A percentile compares a stretch with the other conserved stretches of the same genome.
Conservation (phyloP, 176 grass and related monocot species). For the Raddia distichophylla region DNA sequence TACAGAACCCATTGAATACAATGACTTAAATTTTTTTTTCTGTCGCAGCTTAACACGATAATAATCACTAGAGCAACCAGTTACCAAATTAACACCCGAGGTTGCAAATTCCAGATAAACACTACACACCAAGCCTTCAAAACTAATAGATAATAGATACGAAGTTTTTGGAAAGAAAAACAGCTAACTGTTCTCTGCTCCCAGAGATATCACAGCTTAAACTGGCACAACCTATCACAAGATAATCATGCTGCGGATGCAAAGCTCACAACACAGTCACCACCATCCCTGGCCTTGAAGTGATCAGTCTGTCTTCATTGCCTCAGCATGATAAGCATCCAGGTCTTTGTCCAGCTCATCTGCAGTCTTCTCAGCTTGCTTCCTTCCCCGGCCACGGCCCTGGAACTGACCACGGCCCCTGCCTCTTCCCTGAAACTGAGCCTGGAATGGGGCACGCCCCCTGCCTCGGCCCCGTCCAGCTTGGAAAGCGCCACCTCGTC, state of each 20-base stretch:
- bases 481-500: slow-evolving; percentile 16
- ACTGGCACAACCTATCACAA: slow-evolving; percentile 23
- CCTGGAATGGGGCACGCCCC: slow-evolving; percentile 44
- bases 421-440: slow-evolving; percentile 44
- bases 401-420: slow-evolving; percentile 25
- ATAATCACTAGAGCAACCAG: slow-evolving; percentile 28
- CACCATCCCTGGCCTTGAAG: neutral
- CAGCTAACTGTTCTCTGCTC: slow-evolving; percentile 20
- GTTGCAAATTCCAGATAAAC: slow-evolving; percentile 31
- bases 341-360: slow-evolving; percentile 88
- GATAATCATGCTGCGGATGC: slow-evolving; percentile 18
- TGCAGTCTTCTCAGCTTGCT: slow-evolving; percentile 58
- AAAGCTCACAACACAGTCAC: neutral
- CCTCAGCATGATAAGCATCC: slow-evolving; percentile 67
- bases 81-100: slow-evolving; percentile 30
- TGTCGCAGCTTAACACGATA: neutral
- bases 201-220: slow-evolving; percentile 14
- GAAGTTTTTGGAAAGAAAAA: slow-evolving; percentile 30
- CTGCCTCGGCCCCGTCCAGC: slow-evolving; percentile 38
- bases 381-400: slow-evolving; percentile 51
- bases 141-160: neutral
- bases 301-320: slow-evolving; percentile 67
- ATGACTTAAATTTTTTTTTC: neutral
- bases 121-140: slow-evolving; percentile 5
- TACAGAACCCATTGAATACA: neutral